Percentiles rank a stretch among this genome's conserved stretches.
Conservation (phyloP, 192 early-diverging fungal species). For the Mortierella claussenii region DNA sequence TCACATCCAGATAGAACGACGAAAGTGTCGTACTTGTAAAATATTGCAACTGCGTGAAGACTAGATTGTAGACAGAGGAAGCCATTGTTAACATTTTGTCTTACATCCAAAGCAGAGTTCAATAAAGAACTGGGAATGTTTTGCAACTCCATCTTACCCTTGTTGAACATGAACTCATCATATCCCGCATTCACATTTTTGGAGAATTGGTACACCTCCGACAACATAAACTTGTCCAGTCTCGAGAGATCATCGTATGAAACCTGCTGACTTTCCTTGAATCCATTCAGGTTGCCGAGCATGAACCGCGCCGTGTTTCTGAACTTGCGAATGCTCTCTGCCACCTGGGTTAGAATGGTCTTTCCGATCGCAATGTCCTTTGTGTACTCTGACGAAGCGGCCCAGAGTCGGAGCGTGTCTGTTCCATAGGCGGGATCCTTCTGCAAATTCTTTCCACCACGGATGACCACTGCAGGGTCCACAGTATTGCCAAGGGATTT, state of each 20-base stretch:
- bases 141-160: conserved; percentile 50
- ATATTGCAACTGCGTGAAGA: conserved; percentile 69
- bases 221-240: conserved; percentile 71
- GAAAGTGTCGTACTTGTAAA: conserved; percentile 76
- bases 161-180: conserved; percentile 70
- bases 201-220: conserved; percentile 73
- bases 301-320: conserved; percentile 81
- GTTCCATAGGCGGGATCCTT: conserved; percentile 79
- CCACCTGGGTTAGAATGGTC: conserved; percentile 67
- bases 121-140: background rate
- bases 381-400: conserved; percentile 80
- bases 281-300: conserved; percentile 77
- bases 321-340: conserved; percentile 79
- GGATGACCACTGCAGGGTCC: conserved; percentile 69
- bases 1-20: conserved; percentile 82
- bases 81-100: no score
- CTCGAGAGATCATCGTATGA: conserved; percentile 63
- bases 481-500: conserved; percentile 86
- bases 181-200: conserved; percentile 63
- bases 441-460: conserved; percentile 77
- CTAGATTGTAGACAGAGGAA: conserved; percentile 28
- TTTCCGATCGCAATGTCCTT: conserved; percentile 78
- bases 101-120: background rate
- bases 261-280: conserved; percentile 54
- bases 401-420: conserved; percentile 79